Conservation (phyloP, 441 rosid genomes). For the Corymbia citriodora region DNA sequence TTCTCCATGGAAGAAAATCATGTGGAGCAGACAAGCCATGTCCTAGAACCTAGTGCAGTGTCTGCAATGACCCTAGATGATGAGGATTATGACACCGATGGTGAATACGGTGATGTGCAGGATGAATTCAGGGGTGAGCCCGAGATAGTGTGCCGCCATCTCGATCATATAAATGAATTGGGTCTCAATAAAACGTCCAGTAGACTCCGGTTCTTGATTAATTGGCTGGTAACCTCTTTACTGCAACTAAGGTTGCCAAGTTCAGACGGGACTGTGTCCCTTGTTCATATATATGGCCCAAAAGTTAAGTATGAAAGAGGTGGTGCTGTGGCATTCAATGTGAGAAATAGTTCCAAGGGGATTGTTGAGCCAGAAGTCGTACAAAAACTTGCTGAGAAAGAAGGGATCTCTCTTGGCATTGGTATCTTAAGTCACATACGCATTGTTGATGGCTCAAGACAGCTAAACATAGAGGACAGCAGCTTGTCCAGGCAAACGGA, state of each 20-base stretch:
- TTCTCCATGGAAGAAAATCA: slow-evolving; percentile 72
- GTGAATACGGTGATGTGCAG: slow-evolving; percentile 70
- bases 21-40: slow-evolving; percentile 34
- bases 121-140: slow-evolving; percentile 86
- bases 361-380: slow-evolving; percentile 79
- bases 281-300: slow-evolving; percentile 92
- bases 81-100: slow-evolving; percentile 69
- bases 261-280: slow-evolving; percentile 52
- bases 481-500: slow-evolving; percentile 59
- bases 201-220: slow-evolving; percentile 76
- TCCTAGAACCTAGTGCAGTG: slow-evolving; percentile 58
- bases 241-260: slow-evolving; percentile 71
- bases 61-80: slow-evolving; percentile 57
- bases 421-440: slow-evolving; percentile 86
- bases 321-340: slow-evolving; percentile 93
- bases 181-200: slow-evolving; percentile 87
- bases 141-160: slow-evolving; percentile 71
- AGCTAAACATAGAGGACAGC: slow-evolving; percentile 53
- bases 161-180: slow-evolving; percentile 84
- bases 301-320: slow-evolving; percentile 98
- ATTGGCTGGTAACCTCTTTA: slow-evolving; percentile 95
- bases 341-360: slow-evolving; percentile 63
- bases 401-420: slow-evolving; percentile 79
- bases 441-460: slow-evolving; percentile 56
- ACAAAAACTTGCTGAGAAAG: slow-evolving; percentile 87